Evolutionary conservation across 2,329 filamentous ascomycete genomes (phyloP).

Genomic region (Exophiala sp.): DNA sequence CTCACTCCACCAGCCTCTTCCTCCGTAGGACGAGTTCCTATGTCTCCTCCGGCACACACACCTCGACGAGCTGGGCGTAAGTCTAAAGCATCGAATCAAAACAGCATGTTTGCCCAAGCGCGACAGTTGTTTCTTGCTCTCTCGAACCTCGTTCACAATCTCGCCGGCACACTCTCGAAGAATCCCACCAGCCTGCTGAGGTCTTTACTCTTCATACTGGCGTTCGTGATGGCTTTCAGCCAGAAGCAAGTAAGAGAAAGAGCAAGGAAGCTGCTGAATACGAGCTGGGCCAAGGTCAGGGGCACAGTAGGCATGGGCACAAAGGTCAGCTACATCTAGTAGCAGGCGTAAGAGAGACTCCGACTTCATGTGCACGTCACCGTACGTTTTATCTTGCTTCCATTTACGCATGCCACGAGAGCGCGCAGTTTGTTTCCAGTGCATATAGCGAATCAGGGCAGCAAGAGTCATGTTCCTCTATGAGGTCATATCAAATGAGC

Average conservation of each 20-base stretch:
- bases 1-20: conserved; percentile 8
- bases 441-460: too few species aligned
- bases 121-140: conserved; percentile 45
- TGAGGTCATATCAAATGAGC: too few species aligned
- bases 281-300: conserved; percentile 75
- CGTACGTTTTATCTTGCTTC: background rate
- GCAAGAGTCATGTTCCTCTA: too few species aligned
- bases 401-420: background rate
- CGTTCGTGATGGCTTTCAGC: conserved; percentile 72
- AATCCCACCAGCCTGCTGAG: conserved; percentile 56
- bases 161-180: conserved; percentile 50
- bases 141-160: conserved; percentile 49
- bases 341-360: background rate
- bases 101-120: conserved; percentile 40
- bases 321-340: conserved; percentile 84
- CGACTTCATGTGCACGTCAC: too few species aligned
- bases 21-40: conserved; percentile 13
- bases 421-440: background rate
- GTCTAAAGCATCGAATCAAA: conserved; percentile 27
- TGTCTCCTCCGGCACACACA: conserved; percentile 22
- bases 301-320: conserved; percentile 92
- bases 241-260: conserved; percentile 71
- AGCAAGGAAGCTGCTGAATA: conserved; percentile 63
- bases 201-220: conserved; percentile 74
- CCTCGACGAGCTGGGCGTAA: conserved; percentile 18